Base-by-base conservation (phyloP, 352 stramenopile species). In the Poterioochromonas sp. region DNA sequence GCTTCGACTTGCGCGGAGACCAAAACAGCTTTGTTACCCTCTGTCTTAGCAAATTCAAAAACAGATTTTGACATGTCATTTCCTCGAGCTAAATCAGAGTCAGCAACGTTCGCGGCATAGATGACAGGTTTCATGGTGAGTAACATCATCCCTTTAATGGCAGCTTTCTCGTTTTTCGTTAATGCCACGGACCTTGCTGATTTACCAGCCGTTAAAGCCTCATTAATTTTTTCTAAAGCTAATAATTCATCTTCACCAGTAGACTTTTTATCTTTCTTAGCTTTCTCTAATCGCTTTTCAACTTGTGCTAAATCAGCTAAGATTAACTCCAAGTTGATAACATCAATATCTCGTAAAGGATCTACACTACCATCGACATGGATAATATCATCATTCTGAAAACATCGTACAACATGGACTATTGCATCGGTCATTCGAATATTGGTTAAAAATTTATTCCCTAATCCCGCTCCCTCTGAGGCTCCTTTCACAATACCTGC, bases 241-340 rank as follows among this genome's bases (percentile, higher is more conserved):
- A 40, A 41, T 32, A 82, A 80, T 80, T 90, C 87, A 34, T 83
- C 80, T 51, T 82, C 76, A 43, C 2, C 1, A 73, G 84, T 81
- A 2, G 76, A 79, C 37, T 90, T 89, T 20, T 82, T 76, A 53
- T 79, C 69, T 22, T 84, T 85, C 22, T 20, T 5, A 41, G 88
- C 86, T 78, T 90, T 92, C 53, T 84, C 64, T 62, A 92, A 78
- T 0, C 86, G 80, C 79, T 90, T 91, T 74, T 93, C 86, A 29
- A 94, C 89, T 39, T 74, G 65, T 8, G 83, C 84, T 39, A 95
- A 77, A 80, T 96, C 91, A 0, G 93, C 90, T 77, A 99, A 87
- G 39, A 96, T 90, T 34, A 99, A 85, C 83, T 99, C 96, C 0
- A 95, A 88, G 79, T 96, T 95, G 80, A 99, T 98, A n/a, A 97